These are phyloP conservation scores for Echeveria elegans DNA, from an alignment of 164 flowering plant species.

Conservation along the genomic window DNA sequence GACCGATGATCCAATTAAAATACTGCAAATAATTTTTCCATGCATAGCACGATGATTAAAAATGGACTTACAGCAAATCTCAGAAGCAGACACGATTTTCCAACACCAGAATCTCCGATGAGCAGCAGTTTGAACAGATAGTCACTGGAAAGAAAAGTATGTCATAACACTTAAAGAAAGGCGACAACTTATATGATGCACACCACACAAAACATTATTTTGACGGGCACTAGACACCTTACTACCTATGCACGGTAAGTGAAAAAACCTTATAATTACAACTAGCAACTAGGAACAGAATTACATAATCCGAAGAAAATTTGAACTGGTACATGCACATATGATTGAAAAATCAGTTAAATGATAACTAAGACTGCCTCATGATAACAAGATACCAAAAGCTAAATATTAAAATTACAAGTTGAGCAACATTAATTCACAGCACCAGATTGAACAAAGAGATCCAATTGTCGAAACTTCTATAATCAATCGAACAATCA, in stretches of 20 bases:
- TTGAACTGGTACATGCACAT: too few species aligned
- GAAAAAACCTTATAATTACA: not conserved
- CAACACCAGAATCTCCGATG: conserved; percentile 7
- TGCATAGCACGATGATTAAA: not conserved
- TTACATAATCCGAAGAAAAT: not conserved
- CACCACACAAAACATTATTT: not conserved
- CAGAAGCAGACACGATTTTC: not conserved
- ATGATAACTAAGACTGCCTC: too few species aligned
- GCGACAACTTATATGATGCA: not conserved
- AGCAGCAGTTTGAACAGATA: conserved; percentile 5
- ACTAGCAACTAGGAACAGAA: not conserved
- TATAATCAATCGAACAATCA: too few species aligned
- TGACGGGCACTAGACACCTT: not conserved
- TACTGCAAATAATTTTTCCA: not conserved
- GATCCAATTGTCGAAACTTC: too few species aligned
- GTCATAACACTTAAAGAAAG: not conserved
- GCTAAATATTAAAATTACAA: too few species aligned
- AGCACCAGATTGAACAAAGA: too few species aligned
- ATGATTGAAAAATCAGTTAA: too few species aligned
- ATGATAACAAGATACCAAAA: too few species aligned
- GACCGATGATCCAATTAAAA: too few species aligned
- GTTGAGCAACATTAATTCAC: not conserved
- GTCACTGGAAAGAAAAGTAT: not conserved
- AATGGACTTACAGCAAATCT: conserved; percentile 1
- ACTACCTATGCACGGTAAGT: not conserved